Evolutionary conservation across 208 protist species (phyloP).

Genomic region (Acanthamoeba castellanii): DNA sequence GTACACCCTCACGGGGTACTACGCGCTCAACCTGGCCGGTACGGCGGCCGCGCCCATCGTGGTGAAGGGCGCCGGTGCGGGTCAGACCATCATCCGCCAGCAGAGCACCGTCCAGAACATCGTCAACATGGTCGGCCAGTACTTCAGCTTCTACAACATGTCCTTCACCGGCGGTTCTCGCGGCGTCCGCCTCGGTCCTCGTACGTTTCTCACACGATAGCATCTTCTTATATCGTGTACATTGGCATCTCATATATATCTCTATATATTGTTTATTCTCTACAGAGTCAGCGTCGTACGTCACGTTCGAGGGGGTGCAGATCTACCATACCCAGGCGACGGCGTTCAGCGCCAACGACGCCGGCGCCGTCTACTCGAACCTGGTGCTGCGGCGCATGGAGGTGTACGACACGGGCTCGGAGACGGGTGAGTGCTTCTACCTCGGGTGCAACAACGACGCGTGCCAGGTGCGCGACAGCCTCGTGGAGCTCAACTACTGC

Average conservation of each 20-base stretch:
- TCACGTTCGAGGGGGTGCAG: neutral
- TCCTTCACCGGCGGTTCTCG: slow-evolving; percentile 10
- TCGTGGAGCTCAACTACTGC: slow-evolving; percentile 55
- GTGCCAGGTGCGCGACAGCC: neutral
- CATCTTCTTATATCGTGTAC: too few species aligned
- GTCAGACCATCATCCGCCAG: neutral
- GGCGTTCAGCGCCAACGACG: slow-evolving; percentile 15
- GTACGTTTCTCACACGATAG: neutral
- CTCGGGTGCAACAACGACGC: neutral
- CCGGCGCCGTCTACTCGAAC: neutral
- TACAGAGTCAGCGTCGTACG: neutral
- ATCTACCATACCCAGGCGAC: neutral
- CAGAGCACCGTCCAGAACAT: neutral
- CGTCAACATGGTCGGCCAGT: neutral
- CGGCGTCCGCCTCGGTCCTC: neutral
- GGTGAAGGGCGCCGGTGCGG: neutral
- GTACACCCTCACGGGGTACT: neutral
- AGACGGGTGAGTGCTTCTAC: neutral
- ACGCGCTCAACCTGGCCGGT: neutral
- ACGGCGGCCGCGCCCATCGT: neutral
- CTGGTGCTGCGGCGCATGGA: slow-evolving; percentile 22
- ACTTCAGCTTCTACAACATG: slow-evolving; percentile 37
- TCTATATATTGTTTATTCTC: too few species aligned
- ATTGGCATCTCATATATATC: neutral
- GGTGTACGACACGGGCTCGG: neutral